Evolutionary conservation across 2,329 filamentous ascomycete species (phyloP).

Genomic region (Aspergillus niger): DNA sequence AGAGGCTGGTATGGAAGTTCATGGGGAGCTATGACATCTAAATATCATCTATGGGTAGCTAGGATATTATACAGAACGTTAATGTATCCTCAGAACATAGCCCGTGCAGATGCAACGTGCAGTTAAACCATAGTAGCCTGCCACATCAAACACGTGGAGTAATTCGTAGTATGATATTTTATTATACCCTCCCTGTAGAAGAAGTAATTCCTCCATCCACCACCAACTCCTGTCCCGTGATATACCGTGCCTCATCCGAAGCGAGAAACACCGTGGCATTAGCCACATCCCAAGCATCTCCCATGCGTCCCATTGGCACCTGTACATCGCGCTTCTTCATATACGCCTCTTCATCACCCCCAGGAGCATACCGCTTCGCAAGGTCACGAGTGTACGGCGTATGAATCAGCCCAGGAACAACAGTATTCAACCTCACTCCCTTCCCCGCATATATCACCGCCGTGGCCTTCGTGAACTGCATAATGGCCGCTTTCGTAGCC

Average conservation of each 20-base stretch:
- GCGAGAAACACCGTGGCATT: slow-evolving; percentile 36
- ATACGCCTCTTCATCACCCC: slow-evolving; percentile 48
- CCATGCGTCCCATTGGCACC: slow-evolving; percentile 37
- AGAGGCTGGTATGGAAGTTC: neutral
- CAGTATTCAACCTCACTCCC: slow-evolving; percentile 53
- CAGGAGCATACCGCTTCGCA: slow-evolving; percentile 47
- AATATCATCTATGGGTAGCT: too few relatives aligned
- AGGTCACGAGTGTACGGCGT: slow-evolving; percentile 54
- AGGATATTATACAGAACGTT: neutral
- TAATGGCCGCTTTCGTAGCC: slow-evolving; percentile 54
- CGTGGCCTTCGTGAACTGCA: slow-evolving; percentile 54
- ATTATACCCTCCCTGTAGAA: slow-evolving; percentile 21
- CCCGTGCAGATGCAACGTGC: too few relatives aligned
- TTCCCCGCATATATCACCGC: slow-evolving; percentile 46
- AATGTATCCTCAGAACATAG: too few relatives aligned
- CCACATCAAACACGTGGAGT: neutral
- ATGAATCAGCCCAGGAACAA: slow-evolving; percentile 60
- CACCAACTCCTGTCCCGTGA: slow-evolving; percentile 40
- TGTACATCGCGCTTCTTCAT: slow-evolving; percentile 26
- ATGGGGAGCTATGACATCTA: too few relatives aligned
- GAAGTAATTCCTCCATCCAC: slow-evolving; percentile 40
- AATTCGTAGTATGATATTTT: neutral
- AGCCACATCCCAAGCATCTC: slow-evolving; percentile 37
- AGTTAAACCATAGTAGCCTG: too few relatives aligned
- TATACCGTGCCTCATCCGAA: slow-evolving; percentile 32